These are phyloP conservation scores for sunflower (Helianthus annuus) DNA, from an alignment of 129 eudicot species.

Conservation along the genomic window HanXRQr2.0-SUNRISE NC_035438.2:66061517-66062016, in stretches of 20 bases:
- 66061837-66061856: slow-evolving; percentile 97
- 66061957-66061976: slow-evolving; percentile 1
- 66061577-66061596: slow-evolving; percentile 42
- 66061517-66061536: slow-evolving; percentile 69
- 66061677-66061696: neutral
- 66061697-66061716: neutral
- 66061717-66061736: slow-evolving; percentile 30
- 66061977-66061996: neutral
- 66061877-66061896: slow-evolving; percentile 65
- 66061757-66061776: slow-evolving; percentile 60
- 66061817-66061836: slow-evolving; percentile 42
- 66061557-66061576: slow-evolving; percentile 80
- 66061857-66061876: slow-evolving; percentile 78
- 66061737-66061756: slow-evolving; percentile 86
- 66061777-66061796: slow-evolving; percentile 96
- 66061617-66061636: slow-evolving; percentile 84
- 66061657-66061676: neutral
- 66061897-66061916: slow-evolving; percentile 2
- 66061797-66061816: slow-evolving; percentile 74
- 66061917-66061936: neutral
- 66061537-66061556: slow-evolving; percentile 92
- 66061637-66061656: slow-evolving; percentile 28
- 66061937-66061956: slow-evolving; percentile 4
- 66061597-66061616: slow-evolving; percentile 60
- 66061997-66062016: slow-evolving; percentile 88